Evolutionary conservation across 257 asterid genomes (phyloP).

Genomic region (Linderniella brevidens): DNA sequence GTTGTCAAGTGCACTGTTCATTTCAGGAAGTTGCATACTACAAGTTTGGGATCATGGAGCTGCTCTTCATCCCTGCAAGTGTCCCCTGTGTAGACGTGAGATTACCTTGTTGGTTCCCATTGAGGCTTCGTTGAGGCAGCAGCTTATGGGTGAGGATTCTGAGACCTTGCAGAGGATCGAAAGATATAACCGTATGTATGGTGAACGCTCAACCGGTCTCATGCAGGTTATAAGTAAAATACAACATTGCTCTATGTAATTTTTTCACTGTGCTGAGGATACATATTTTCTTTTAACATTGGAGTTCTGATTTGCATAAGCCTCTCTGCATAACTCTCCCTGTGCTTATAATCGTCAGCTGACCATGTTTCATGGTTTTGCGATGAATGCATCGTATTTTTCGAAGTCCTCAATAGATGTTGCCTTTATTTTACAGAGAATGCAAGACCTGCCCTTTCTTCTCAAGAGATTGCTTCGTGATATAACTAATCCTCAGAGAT

Average conservation of each 20-base stretch:
- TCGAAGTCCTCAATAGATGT: neutral
- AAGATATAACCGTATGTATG: conserved; percentile 61
- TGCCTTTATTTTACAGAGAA: conserved; percentile 41
- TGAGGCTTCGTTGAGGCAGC: conserved; percentile 41
- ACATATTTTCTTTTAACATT: neutral
- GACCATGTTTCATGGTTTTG: neutral
- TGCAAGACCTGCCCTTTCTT: conserved; percentile 94
- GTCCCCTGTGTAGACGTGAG: conserved; percentile 85
- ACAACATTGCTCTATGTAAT: neutral
- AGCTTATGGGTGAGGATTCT: conserved; percentile 21
- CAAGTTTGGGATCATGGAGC: conserved; percentile 78
- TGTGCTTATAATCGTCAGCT: too few relatives aligned
- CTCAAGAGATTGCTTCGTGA: conserved; percentile 73
- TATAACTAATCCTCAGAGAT: conserved; percentile 70
- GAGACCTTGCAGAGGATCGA: conserved; percentile 49
- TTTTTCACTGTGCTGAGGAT: neutral
- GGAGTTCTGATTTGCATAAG: too few relatives aligned
- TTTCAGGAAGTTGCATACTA: conserved; percentile 59
- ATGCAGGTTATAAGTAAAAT: conserved; percentile 39
- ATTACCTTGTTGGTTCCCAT: conserved; percentile 81
- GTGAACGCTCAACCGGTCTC: conserved; percentile 38
- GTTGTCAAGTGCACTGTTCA: conserved; percentile 1
- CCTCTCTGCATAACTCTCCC: too few relatives aligned
- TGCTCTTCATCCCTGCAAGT: conserved; percentile 71
- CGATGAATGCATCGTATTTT: neutral